Evolutionary conservation across 2,329 filamentous ascomycete species (phyloP).

Genomic region (Domatiomyces globalis): DNA sequence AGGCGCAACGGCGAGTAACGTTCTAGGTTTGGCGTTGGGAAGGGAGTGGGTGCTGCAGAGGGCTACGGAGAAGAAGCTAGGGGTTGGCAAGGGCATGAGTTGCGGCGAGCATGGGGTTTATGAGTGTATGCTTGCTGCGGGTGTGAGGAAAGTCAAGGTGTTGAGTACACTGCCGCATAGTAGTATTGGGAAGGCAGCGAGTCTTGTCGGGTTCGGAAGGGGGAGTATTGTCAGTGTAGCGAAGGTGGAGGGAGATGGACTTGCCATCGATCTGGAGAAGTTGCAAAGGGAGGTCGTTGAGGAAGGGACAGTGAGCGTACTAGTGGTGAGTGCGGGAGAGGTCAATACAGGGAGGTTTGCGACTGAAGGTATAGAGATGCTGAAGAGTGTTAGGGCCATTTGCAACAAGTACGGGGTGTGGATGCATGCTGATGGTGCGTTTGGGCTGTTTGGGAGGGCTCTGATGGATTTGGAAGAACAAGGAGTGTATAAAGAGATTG

Average conservation of each 20-base stretch:
- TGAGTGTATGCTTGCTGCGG: constrained; percentile 6
- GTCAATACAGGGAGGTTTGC: constrained; percentile 82
- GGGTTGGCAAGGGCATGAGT: constrained; percentile 22
- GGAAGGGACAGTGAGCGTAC: constrained; percentile 51
- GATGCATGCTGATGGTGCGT: constrained; percentile 85
- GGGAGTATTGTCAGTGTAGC: constrained; percentile 49
- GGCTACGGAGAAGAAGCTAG: constrained; percentile 27
- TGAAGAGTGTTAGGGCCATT: constrained; percentile 48
- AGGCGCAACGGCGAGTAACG: constrained; percentile 52
- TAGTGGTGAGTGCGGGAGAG: constrained; percentile 72
- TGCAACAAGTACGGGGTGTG: constrained; percentile 64
- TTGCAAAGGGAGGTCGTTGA: constrained; percentile 47
- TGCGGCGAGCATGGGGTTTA: constrained; percentile 56
- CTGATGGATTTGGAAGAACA: constrained; percentile 34
- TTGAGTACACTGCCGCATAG: constrained; percentile 73
- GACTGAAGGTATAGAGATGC: constrained; percentile 39
- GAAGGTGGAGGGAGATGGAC: constrained; percentile 40
- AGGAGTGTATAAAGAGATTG: constrained; percentile 42
- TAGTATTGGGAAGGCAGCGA: constrained; percentile 69
- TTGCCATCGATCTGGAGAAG: constrained; percentile 53
- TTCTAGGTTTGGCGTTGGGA: constrained; percentile 53
- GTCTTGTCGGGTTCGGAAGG: constrained; percentile 65
- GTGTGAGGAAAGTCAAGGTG: neutral
- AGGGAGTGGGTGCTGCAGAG: constrained; percentile 43
- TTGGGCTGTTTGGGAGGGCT: constrained; percentile 65